phyloP scores from a whole-genome alignment of 371 early-diverging fungal species.

The Mortierella sp. region DNA sequence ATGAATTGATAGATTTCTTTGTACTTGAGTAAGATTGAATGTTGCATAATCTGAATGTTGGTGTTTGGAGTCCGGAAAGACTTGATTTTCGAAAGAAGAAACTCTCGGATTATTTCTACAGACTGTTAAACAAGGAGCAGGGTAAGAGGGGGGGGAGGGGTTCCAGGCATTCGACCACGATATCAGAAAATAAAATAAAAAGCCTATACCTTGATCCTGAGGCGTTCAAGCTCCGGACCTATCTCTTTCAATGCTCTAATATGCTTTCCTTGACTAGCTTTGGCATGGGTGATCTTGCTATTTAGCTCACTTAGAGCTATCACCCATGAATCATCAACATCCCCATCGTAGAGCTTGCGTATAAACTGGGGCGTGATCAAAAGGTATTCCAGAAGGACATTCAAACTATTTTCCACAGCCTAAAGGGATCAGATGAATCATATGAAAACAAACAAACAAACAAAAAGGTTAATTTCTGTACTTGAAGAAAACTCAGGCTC shows the following conservation, averaged over 20 bases:
- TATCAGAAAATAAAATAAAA: background rate
- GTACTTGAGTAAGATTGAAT: conserved; percentile 87
- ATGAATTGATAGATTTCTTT: conserved; percentile 89
- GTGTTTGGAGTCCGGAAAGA: conserved; percentile 87
- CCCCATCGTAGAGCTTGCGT: conserved; percentile 87
- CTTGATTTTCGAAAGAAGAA: conserved; percentile 84
- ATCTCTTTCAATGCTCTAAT: conserved; percentile 84
- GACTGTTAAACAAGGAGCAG: conserved; percentile 53
- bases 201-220: conserved; percentile 71
- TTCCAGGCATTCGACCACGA: background rate
- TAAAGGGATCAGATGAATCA: conserved; percentile 14
- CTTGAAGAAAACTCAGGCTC: background rate
- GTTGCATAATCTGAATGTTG: conserved; percentile 92
- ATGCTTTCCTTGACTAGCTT: conserved; percentile 71
- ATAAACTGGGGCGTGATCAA: conserved; percentile 85
- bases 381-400: conserved; percentile 81
- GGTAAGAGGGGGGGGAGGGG: background rate
- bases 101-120: conserved; percentile 85
- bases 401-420: conserved; percentile 75
- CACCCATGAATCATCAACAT: conserved; percentile 89
- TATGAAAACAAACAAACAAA: conserved; percentile 7
- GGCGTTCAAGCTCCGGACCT: conserved; percentile 89
- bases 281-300: conserved; percentile 85
- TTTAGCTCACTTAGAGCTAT: conserved; percentile 82
- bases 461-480: background rate